These are phyloP conservation scores for Apiospora phragmitis DNA, from an alignment of 2,329 filamentous ascomycete genomes.

Conservation along the genomic window DNA sequence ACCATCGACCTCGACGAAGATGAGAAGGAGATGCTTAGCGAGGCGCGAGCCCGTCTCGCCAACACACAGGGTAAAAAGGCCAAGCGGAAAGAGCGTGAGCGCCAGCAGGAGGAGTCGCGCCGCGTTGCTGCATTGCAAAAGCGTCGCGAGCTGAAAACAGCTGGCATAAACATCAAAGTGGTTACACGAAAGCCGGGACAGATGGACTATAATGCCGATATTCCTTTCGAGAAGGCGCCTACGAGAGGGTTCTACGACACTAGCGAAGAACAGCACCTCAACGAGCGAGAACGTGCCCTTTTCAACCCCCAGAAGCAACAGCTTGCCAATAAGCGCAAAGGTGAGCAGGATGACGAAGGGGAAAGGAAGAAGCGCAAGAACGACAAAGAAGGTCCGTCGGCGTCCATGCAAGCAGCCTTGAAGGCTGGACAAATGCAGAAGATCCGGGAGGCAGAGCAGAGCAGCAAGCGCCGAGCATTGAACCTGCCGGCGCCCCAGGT, in stretches of 20 bases:
- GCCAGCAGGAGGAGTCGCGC: conserved; percentile 92
- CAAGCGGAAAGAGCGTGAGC: conserved; percentile 93
- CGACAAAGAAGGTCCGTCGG: conserved; percentile 78
- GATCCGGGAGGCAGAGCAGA: conserved; percentile 93
- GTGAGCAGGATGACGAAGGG: conserved; percentile 80
- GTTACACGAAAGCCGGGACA: conserved; percentile 88
- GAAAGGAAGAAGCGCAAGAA: conserved; percentile 84
- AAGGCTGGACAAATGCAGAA: conserved; percentile 95
- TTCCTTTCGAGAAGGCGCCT: conserved; percentile 93
- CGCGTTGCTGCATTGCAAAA: conserved; percentile 91
- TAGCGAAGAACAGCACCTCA: conserved; percentile 73
- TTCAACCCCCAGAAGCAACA: conserved; percentile 95
- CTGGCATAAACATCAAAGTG: conserved; percentile 97
- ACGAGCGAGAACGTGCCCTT: conserved; percentile 79
- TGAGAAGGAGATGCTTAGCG: conserved; percentile 99
- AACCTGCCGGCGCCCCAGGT: conserved; percentile 88
- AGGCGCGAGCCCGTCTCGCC: conserved; percentile 91
- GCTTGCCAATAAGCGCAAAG: conserved; percentile 88
- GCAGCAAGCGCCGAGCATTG: conserved; percentile 85
- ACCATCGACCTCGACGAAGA: conserved; percentile 98
- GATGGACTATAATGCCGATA: conserved; percentile 99
- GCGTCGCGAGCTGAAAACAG: conserved; percentile 92
- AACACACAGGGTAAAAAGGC: conserved; percentile 99
- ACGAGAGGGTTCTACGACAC: conserved; percentile 93
- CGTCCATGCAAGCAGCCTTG: conserved; percentile 80